phyloP scores from a whole-genome alignment of 2,329 filamentous ascomycete genomes.

The Sclerotinia glacialis region DNA sequence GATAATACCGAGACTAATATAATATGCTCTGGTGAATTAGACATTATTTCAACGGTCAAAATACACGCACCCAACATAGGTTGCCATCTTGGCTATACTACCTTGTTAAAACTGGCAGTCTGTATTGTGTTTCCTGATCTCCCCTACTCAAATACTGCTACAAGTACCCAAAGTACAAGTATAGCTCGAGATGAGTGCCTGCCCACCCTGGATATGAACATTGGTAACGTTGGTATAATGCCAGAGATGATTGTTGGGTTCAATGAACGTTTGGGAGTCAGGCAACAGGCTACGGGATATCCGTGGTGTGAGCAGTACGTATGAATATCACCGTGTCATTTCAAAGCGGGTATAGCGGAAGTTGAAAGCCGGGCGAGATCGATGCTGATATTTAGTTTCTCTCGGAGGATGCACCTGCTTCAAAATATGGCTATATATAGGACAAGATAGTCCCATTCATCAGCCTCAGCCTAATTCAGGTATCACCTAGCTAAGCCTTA shows the following conservation, averaged over 20 bases:
- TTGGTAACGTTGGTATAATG: neutral
- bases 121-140: neutral
- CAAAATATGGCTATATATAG: neutral
- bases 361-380: neutral
- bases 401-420: neutral
- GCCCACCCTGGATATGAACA: neutral
- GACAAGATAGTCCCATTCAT: neutral
- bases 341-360: too few species aligned
- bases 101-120: too few species aligned
- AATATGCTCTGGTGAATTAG: too few species aligned
- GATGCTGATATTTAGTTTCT: neutral
- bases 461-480: slow-evolving; percentile 2
- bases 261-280: neutral
- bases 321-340: neutral
- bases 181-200: neutral
- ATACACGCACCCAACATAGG: too few species aligned
- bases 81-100: too few species aligned
- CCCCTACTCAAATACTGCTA: too few species aligned
- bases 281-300: too few species aligned
- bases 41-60: too few species aligned
- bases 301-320: neutral
- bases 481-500: neutral
- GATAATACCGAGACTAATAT: too few species aligned
- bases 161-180: neutral
- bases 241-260: too few species aligned